Evolutionary conservation across 441 rosid species (phyloP).

Genomic region (Mallotus japonicus): DNA sequence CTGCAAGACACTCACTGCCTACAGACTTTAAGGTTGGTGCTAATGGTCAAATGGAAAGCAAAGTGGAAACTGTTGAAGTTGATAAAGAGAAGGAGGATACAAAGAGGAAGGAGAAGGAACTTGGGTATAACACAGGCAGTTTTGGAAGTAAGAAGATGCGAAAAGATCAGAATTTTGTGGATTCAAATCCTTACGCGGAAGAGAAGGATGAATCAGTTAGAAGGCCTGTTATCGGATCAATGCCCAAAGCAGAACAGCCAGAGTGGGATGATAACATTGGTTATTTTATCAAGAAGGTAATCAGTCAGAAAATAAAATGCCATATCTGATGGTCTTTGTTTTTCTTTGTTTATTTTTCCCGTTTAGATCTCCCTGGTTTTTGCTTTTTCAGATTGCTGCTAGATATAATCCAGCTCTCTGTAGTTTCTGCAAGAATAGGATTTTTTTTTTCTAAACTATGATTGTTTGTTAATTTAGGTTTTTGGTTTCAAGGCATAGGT

Average conservation of each 20-base stretch:
- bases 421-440: neutral
- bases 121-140: constrained; percentile 46
- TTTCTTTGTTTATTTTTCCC: neutral
- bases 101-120: constrained; percentile 73
- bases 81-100: constrained; percentile 47
- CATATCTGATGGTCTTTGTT: neutral
- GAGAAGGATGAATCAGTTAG: constrained; percentile 25
- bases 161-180: constrained; percentile 40
- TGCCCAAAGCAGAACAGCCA: constrained; percentile 26
- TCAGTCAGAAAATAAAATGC: neutral
- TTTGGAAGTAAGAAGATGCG: constrained; percentile 86
- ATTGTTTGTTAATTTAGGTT: constrained; percentile 3
- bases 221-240: constrained; percentile 5
- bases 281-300: constrained; percentile 86
- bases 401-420: neutral
- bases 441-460: neutral
- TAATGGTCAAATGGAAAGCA: constrained; percentile 26
- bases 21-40: constrained; percentile 43
- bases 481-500: neutral
- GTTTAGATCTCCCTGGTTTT: constrained; percentile 7
- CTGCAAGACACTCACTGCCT: constrained; percentile 73
- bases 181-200: constrained; percentile 61
- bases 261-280: constrained; percentile 72
- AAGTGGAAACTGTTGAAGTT: constrained; percentile 34
- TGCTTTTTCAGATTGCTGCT: neutral